Evolutionary conservation across 306 rosid species (phyloP), one percentile per base, ranked within the genome.

Genomic region (Luffa aegyptiaca): DNA sequence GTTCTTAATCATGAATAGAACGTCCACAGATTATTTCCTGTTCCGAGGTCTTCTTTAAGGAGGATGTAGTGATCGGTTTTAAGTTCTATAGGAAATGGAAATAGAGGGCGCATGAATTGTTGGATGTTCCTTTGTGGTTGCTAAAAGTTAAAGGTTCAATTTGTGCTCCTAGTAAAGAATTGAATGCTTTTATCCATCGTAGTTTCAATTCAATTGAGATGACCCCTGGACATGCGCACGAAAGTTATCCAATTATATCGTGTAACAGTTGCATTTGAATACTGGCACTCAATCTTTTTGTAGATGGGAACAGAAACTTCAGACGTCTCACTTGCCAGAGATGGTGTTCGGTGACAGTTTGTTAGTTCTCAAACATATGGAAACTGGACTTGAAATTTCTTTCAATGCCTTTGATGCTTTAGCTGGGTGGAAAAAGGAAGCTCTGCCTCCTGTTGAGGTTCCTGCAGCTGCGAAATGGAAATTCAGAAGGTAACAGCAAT

Each of bases 381-480:
- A 71, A 4, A 93, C 92, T 84, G 99, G 99, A 75, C 83, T 86
- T 63, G 86, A 84, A 83, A 80, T 95, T 81, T 86, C 90, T 80
- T 95, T 95, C 56, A 95, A 95, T 85, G 96, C 97, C 35, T 95
- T 93, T 65, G 97, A 95, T 88, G 97, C 99, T 80, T 86, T 95
- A 7, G 42, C 84, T 84, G 97, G 96, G 9, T 95, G 99, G 99
- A 95, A 95, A 83, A 81, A 90, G 89, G 99, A 95, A 82, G 97
- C 96, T 12, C 86, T 93, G 89, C 99, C 96, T 0, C 97, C 99
- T 0, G 97, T 95, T 80, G 97, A 95, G 78, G 99, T 95, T 80
- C 99, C 97, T 17, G 99, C 99, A 3, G 99, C 99, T 10, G 99
- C 96, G 51, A 64, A 95, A 81, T 95, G 99, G 99, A 95, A 95